Percentiles rank a stretch among this genome's conserved stretches.
Evolutionary conservation across 257 asterid genomes (phyloP).

Genomic region (Lantana camara): DNA sequence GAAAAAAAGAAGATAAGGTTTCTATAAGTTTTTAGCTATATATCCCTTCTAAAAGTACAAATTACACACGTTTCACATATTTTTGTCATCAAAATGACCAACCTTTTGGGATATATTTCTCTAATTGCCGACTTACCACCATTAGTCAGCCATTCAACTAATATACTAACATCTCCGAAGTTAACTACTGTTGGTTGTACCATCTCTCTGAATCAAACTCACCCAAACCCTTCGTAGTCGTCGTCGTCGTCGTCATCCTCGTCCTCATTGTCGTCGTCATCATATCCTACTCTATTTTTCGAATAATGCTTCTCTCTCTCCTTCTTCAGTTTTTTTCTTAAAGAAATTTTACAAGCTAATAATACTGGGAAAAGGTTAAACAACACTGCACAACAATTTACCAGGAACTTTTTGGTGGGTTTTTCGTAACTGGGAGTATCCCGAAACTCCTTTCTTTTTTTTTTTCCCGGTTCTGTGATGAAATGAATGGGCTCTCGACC

Average conservation of each 20-base stretch:
- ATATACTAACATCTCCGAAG: slow-evolving; percentile 30
- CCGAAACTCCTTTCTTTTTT: slow-evolving; percentile 13
- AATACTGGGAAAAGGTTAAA: slow-evolving; percentile 27
- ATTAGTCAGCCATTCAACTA: slow-evolving; percentile 22
- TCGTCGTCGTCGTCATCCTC: too few relatives aligned
- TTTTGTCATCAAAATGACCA: slow-evolving; percentile 31
- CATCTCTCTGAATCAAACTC: slow-evolving; percentile 23
- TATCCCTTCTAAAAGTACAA: slow-evolving; percentile 31
- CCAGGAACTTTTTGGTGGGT: slow-evolving; percentile 20
- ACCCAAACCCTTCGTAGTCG: too few relatives aligned
- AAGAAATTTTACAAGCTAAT: slow-evolving; percentile 34
- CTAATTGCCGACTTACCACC: slow-evolving; percentile 23
- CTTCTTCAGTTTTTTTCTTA: slow-evolving; percentile 17
- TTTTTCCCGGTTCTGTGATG: slow-evolving; percentile 6
- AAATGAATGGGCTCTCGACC: slow-evolving; percentile 12
- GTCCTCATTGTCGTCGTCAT: slow-evolving; percentile 5
- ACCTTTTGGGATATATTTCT: not conserved
- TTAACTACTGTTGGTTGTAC: slow-evolving; percentile 27
- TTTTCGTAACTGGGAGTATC: slow-evolving; percentile 27
- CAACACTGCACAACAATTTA: slow-evolving; percentile 45
- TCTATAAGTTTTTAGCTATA: slow-evolving; percentile 13
- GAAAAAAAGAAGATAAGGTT: not conserved
- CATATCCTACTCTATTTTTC: slow-evolving; percentile 34
- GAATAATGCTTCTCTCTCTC: slow-evolving; percentile 1
- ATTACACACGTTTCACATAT: slow-evolving; percentile 30